Evolutionary conservation across 2,329 filamentous ascomycete genomes (phyloP).

Genomic region (Pseudonectria foliicola): DNA sequence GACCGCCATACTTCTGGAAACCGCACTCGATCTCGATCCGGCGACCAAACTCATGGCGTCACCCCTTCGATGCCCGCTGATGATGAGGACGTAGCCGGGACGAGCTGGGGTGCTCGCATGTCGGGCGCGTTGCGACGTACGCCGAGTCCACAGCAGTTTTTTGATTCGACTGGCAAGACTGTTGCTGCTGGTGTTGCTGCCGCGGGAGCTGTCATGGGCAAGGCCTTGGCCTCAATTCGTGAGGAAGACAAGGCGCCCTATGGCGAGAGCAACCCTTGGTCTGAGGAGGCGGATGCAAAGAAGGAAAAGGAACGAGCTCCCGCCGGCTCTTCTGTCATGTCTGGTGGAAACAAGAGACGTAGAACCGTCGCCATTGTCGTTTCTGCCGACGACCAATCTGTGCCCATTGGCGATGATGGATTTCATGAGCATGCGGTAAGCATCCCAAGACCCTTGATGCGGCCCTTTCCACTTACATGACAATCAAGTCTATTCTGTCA

Average conservation of each 20-base stretch:
- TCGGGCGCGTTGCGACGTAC: slow-evolving; percentile 75
- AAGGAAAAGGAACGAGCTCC: slow-evolving; percentile 39
- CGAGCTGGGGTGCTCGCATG: slow-evolving; percentile 68
- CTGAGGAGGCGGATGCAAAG: slow-evolving; percentile 75
- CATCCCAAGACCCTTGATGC: slow-evolving; percentile 17
- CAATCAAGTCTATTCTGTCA: slow-evolving; percentile 70
- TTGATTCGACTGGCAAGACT: slow-evolving; percentile 74
- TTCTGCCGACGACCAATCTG: slow-evolving; percentile 63
- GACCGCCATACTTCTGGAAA: slow-evolving; percentile 26
- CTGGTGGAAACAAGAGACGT: slow-evolving; percentile 40
- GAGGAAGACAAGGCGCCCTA: slow-evolving; percentile 74
- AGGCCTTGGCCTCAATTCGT: slow-evolving; percentile 72
- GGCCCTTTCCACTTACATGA: slow-evolving; percentile 9
- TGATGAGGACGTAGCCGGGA: slow-evolving; percentile 26
- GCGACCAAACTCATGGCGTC: slow-evolving; percentile 37
- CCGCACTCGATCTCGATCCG: slow-evolving; percentile 32
- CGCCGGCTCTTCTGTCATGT: slow-evolving; percentile 24
- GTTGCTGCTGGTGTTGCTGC: slow-evolving; percentile 77
- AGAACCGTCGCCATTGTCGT: slow-evolving; percentile 86
- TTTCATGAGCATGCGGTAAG: slow-evolving; percentile 77
- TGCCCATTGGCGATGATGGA: slow-evolving; percentile 51
- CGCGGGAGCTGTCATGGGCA: slow-evolving; percentile 74
- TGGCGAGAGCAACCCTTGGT: slow-evolving; percentile 85
- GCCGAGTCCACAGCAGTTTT: slow-evolving; percentile 80
- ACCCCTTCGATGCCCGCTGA: slow-evolving; percentile 8